Conservation (phyloP, 177 flowering plant genomes). For the Vitis hybrid region DNA sequence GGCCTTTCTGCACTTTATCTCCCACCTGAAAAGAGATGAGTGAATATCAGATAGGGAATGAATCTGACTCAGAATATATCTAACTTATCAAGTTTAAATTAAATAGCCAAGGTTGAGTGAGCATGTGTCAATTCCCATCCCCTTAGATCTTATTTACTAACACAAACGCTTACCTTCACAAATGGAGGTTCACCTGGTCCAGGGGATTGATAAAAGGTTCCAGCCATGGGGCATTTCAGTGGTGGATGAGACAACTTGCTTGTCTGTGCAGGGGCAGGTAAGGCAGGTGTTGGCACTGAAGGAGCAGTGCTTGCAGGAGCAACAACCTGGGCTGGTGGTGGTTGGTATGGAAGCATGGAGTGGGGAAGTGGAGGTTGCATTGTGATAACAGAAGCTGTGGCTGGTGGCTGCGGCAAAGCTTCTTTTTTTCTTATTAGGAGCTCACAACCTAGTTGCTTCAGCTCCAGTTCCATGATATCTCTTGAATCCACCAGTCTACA, state of each 20-base stretch:
- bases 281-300: constrained; percentile 38
- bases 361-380: constrained; percentile 35
- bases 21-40: constrained; percentile 53
- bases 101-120: too few relatives aligned
- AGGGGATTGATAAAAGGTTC: constrained; percentile 75
- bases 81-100: too few relatives aligned
- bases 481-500: constrained; percentile 83
- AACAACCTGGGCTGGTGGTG: constrained; percentile 28
- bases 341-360: constrained; percentile 33
- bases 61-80: too few relatives aligned
- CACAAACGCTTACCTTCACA: constrained; percentile 57
- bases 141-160: too few relatives aligned
- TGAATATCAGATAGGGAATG: neutral
- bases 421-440: constrained; percentile 67
- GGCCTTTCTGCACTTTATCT: constrained; percentile 86
- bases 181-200: constrained; percentile 91
- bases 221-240: constrained; percentile 89
- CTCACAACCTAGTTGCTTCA: constrained; percentile 76
- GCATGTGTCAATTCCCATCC: too few relatives aligned
- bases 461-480: constrained; percentile 73
- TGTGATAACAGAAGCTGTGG: constrained; percentile 33
- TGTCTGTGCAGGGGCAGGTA: constrained; percentile 46
- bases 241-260: constrained; percentile 63
- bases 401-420: constrained; percentile 54
- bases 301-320: constrained; percentile 34